Conservation (phyloP, 228 moss, liverwort and hornwort genomes). For the Sphagnum magellanicum region DNA sequence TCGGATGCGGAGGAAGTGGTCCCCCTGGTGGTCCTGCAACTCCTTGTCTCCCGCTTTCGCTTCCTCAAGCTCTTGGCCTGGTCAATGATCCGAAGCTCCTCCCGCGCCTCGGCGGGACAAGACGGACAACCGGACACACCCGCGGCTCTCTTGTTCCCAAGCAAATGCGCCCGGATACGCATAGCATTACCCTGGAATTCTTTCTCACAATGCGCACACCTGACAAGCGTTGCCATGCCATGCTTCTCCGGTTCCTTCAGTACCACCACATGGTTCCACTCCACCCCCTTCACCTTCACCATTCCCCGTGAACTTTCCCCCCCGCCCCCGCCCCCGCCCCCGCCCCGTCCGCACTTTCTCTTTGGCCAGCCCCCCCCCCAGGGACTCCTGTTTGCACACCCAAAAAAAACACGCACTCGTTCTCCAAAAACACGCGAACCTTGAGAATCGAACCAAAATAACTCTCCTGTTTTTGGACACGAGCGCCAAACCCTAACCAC, state of each 20-base stretch:
- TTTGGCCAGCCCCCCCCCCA: too few relatives aligned
- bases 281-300: conserved; percentile 69
- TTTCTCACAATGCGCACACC: conserved; percentile 52
- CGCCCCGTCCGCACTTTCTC: too few relatives aligned
- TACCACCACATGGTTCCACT: conserved; percentile 56
- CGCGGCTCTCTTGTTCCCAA: conserved; percentile 49
- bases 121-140: conserved; percentile 49
- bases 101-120: conserved; percentile 47
- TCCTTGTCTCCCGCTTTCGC: conserved; percentile 51
- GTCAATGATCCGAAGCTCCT: conserved; percentile 53
- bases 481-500: too few relatives aligned
- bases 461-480: too few relatives aligned
- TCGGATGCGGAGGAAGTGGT: conserved; percentile 29
- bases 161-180: conserved; percentile 57
- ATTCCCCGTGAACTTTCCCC: conserved; percentile 1
- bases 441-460: too few relatives aligned
- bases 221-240: conserved; percentile 65
- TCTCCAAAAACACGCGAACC: too few relatives aligned
- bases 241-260: conserved; percentile 63
- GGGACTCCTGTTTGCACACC: too few relatives aligned
- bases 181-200: conserved; percentile 66
- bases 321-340: too few relatives aligned
- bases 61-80: conserved; percentile 50
- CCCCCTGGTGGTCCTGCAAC: conserved; percentile 6
- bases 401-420: too few relatives aligned